phyloP scores from a whole-genome alignment of 2,329 filamentous ascomycete species.

The Trichoderma koningiopsis region DNA sequence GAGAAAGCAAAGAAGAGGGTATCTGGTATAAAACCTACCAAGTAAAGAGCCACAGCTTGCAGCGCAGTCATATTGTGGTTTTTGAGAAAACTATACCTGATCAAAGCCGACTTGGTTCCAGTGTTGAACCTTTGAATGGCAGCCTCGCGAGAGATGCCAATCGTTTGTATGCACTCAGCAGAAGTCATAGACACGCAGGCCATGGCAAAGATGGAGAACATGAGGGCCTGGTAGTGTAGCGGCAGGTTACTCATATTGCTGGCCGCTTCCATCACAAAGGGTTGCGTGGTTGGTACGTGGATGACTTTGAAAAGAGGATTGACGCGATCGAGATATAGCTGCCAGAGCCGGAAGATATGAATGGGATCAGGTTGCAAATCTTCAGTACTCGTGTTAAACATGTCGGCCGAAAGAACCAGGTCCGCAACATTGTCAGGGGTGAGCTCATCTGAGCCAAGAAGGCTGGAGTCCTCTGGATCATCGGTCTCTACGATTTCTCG shows the following conservation, averaged over 20 bases:
- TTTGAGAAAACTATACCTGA: conserved; percentile 59
- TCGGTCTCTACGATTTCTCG: conserved; percentile 57
- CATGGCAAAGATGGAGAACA: conserved; percentile 68
- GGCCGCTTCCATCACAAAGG: conserved; percentile 64
- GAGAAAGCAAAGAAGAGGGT: background rate
- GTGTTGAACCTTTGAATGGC: conserved; percentile 55
- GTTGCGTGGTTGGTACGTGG: conserved; percentile 70
- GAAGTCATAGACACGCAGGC: conserved; percentile 58
- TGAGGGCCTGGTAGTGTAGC: conserved; percentile 60
- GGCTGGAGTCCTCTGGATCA: conserved; percentile 51
- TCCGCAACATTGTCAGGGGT: conserved; percentile 57
- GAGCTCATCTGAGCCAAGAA: conserved; percentile 51
- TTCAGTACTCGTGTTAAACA: conserved; percentile 44
- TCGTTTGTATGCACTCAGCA: conserved; percentile 56
- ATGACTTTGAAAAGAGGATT: conserved; percentile 73
- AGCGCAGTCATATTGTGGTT: conserved; percentile 60
- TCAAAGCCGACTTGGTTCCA: conserved; percentile 54
- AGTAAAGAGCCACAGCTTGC: conserved; percentile 60
- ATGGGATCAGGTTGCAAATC: conserved; percentile 65
- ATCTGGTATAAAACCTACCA: conserved; percentile 44
- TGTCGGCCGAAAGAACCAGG: conserved; percentile 49
- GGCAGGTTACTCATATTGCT: conserved; percentile 57
- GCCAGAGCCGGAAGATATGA: conserved; percentile 73
- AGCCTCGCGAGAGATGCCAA: conserved; percentile 53
- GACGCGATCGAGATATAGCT: conserved; percentile 72